Evolutionary conservation across 305 asterid species (phyloP), one percentile per base, ranked within the genome.

Genomic region (Solanum hybrid): DNA sequence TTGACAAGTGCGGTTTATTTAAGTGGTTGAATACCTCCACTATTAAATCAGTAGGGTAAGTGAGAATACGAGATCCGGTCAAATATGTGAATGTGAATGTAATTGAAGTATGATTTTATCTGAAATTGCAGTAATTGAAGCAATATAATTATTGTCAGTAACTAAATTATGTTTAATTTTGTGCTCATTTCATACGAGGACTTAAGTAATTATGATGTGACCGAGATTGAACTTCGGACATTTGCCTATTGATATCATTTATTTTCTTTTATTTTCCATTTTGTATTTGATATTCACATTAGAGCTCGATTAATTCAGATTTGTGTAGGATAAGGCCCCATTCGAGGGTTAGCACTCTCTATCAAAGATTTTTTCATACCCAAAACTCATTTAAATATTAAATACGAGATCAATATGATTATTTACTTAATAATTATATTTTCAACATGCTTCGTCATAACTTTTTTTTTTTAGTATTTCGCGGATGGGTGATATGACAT

Each of bases 321-420:
- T 45, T 45, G 20, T 45, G 6, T 1, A 13, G 2, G 17, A 45
- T 45, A 45, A 45, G 0, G 61, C 3, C 61, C 17, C 7, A 13
- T 45, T 45, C 1, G 2, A 41, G 61, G 65, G 22, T 14, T 45
- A 45, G 8, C n/a, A 0, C 15, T 51, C 1, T 0, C n/a, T 51
- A 15, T 3, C 68, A 51, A 0, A 0, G 1, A 0, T 6, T 2
- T 51, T 15, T 15, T 1, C 22, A 51, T 6, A 6, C 2, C n/a
- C 9, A 2, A 15, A 0, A 51, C 8, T 51, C 68, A 51, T 51
- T 15, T 51, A 15, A 51, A 51, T 51, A 51, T 6, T 6, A 51
- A 51, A 51, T 0, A 51, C 2, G 3, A 51, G 4, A 51, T 51
- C 9, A 0, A 51, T 51, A 15, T 51, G 4, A 51, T 15, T 15